Evolutionary conservation across 768 basidiomycete species (phyloP).

Genomic region (Amanita rimosa): DNA sequence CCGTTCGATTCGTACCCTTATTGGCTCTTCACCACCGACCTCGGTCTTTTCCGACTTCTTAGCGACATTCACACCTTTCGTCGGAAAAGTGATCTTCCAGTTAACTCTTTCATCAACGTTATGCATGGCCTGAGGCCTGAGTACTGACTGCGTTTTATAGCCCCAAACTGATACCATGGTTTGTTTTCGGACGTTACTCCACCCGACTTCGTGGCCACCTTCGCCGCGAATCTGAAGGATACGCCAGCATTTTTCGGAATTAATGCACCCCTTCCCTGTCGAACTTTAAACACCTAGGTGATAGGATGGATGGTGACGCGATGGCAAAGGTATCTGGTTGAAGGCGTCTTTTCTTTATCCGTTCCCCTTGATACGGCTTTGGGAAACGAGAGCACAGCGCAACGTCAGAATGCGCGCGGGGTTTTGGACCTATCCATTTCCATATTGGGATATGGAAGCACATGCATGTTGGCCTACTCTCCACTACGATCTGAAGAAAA

Average conservation of each 20-base stretch:
- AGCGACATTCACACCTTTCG: constrained; percentile 78
- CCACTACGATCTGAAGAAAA: constrained; percentile 36
- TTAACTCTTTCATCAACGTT: constrained; percentile 25
- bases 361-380: constrained; percentile 49
- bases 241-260: constrained; percentile 45
- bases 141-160: constrained; percentile 25
- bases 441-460: constrained; percentile 65
- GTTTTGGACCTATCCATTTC: constrained; percentile 69
- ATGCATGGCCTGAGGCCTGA: background rate
- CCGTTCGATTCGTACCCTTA: background rate
- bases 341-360: constrained; percentile 63
- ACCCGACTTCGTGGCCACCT: constrained; percentile 57
- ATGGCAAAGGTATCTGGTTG: constrained; percentile 62
- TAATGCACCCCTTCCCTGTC: constrained; percentile 12
- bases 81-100: constrained; percentile 85
- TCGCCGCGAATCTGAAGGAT: constrained; percentile 47
- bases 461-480: constrained; percentile 41
- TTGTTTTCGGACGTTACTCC: constrained; percentile 94
- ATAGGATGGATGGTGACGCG: constrained; percentile 58
- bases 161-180: constrained; percentile 94
- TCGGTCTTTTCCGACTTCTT: constrained; percentile 90
- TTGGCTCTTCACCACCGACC: constrained; percentile 81
- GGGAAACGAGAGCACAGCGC: constrained; percentile 24
- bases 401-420: constrained; percentile 20
- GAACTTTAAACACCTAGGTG: constrained; percentile 31